phyloP scores from a whole-genome alignment of 2,329 filamentous ascomycete genomes.

The Xylaria sp. region DNA sequence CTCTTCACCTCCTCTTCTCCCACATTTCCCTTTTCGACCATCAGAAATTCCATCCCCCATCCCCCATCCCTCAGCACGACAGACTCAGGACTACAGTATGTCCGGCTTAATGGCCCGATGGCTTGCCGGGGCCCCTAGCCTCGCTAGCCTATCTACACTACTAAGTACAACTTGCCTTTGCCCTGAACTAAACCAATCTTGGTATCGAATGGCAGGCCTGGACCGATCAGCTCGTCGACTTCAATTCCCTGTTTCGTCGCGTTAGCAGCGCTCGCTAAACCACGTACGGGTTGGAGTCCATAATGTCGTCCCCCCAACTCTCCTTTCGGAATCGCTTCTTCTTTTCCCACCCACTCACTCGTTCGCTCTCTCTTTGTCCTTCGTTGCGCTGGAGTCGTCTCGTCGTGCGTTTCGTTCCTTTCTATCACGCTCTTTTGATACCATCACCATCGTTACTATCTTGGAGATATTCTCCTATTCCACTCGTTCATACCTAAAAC shows the following conservation, averaged over 20 bases:
- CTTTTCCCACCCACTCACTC: background rate
- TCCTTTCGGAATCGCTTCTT: constrained; percentile 15
- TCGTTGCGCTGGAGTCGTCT: constrained; percentile 36
- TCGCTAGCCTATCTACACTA: no score
- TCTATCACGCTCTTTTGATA: constrained; percentile 32
- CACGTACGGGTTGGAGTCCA: constrained; percentile 12
- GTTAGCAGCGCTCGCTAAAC: constrained; percentile 17
- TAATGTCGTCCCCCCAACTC: constrained; percentile 24
- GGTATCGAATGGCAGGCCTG: constrained; percentile 22
- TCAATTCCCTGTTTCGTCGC: constrained; percentile 21
- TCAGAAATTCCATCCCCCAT: constrained; percentile 14
- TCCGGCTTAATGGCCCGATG: constrained; percentile 9
- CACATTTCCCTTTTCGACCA: constrained; percentile 15
- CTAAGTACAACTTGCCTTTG: background rate
- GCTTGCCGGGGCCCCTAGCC: constrained; percentile 7
- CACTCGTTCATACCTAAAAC: constrained; percentile 31
- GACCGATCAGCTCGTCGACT: constrained; percentile 16
- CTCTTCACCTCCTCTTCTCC: constrained; percentile 9
- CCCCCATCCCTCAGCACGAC: no score
- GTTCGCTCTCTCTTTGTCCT: constrained; percentile 23
- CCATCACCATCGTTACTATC: constrained; percentile 22
- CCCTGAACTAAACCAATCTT: constrained; percentile 4
- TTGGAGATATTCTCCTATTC: constrained; percentile 35
- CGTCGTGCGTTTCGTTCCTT: constrained; percentile 35
- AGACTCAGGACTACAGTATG: no score